Base-by-base conservation (phyloP, 768 basidiomycete genomes). In the Tricholoma matsutake region DNA sequence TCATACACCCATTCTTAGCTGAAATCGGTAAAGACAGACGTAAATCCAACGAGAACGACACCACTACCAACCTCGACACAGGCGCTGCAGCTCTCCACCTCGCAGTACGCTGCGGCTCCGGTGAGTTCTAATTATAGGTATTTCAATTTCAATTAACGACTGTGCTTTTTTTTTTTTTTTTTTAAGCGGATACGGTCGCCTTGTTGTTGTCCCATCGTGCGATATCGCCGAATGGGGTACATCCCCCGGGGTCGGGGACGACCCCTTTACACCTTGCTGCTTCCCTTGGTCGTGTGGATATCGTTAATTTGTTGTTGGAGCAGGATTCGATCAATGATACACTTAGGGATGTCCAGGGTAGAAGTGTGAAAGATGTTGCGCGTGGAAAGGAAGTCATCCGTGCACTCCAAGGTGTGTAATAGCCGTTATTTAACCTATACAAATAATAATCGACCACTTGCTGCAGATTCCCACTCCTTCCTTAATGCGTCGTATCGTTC, bases 251-350 rank as follows among this genome's bases (percentile, higher is more conserved):
- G 0, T 88, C 90, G 0, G 88, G 89, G 1, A 92, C 90, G 0
- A 86, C 93, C 0, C 79, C 94, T 0, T 85, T 80, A 70, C 95
- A 73, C 81, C 87, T 73, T 11, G 81, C 81, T 1, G 87, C 91
- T 0, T 84, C 87, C 0, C 78, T 94, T 1, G 91, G 88, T 3
- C 78, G 92, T 25, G 72, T 80, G 3, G 92, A 93, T 59, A 80
- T 92, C 32, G 87, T 96, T 9, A 79, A 81, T 51, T 71, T 95
- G 10, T 77, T 98, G 2, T 80, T 98, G 1, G 88, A 89, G 57
- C 90, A 96, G 65, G 86, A 90, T 0, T 81, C 74, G 2, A 86
- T 95, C 43, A 88, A 98, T 68, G 96, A 97, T 64, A 88, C 86
- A 1, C 67, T 87, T 10, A 73, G 85, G 4, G 91, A 97, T 67